Evolutionary conservation across 2,329 filamentous ascomycete species (phyloP).

Genomic region (Neopestalotiopsis sp.): DNA sequence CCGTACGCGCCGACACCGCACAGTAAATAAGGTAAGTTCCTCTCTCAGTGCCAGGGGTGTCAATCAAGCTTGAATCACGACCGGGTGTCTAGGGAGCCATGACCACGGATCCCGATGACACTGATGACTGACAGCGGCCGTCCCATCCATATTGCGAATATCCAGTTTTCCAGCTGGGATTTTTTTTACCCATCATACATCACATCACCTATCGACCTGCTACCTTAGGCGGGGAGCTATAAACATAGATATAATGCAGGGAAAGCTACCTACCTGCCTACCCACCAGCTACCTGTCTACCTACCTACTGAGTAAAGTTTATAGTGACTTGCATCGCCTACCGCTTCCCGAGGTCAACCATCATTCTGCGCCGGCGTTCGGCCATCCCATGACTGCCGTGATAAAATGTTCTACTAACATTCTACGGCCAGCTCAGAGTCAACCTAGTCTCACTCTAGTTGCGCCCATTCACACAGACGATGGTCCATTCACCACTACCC

Average conservation of each 20-base stretch:
- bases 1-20: not conserved
- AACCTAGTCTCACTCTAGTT: not conserved
- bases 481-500: not conserved
- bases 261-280: not conserved
- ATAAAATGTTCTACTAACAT: not conserved
- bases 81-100: not conserved
- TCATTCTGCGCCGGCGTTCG: not conserved
- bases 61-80: conserved; percentile 11
- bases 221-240: not conserved
- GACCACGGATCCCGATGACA: not conserved
- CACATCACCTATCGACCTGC: too few relatives aligned
- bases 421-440: not conserved
- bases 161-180: not conserved
- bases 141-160: not conserved
- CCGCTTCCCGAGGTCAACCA: not conserved
- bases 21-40: not conserved
- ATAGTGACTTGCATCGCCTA: not conserved
- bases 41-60: not conserved
- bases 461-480: not conserved
- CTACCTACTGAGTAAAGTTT: not conserved
- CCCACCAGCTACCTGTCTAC: too few relatives aligned
- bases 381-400: not conserved
- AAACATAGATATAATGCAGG: not conserved
- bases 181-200: not conserved
- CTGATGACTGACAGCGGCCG: not conserved